A percentile compares a stretch with the other conserved stretches of the same genome.
Evolutionary conservation across 2,329 filamentous ascomycete genomes (phyloP).

Genomic region (Colletotrichum sp.): DNA sequence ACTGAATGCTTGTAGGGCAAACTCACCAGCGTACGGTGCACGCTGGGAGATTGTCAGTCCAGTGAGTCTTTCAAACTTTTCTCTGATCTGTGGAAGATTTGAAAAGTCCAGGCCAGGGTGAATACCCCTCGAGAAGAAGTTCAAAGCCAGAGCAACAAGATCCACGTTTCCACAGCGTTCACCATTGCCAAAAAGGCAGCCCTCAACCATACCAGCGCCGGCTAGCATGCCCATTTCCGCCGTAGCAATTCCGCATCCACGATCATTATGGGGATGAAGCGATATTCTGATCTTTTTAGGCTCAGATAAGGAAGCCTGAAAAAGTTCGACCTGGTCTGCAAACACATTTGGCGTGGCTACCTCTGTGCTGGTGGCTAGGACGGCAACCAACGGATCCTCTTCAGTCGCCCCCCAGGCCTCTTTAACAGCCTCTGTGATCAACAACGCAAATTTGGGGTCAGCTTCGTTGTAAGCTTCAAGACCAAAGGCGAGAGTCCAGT

Average conservation of each 20-base stretch:
- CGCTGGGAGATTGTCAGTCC: not conserved
- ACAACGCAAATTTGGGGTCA: not conserved
- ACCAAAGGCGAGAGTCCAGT: not conserved
- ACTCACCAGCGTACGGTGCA: not conserved
- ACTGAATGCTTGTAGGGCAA: not conserved
- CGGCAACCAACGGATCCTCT: not conserved
- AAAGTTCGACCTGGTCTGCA: not conserved
- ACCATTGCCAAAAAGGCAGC: conserved; percentile 3
- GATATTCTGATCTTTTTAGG: not conserved
- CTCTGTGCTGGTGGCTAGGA: not conserved
- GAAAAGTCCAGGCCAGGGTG: not conserved
- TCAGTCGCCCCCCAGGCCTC: not conserved
- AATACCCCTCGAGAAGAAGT: not conserved
- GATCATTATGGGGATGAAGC: not conserved
- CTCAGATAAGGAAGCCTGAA: not conserved
- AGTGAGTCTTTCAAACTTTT: not conserved
- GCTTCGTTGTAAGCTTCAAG: not conserved
- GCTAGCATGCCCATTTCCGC: not conserved
- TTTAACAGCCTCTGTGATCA: not conserved
- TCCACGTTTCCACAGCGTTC: conserved; percentile 2
- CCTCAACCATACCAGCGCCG: not conserved
- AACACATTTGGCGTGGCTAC: not conserved
- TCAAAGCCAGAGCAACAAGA: not conserved
- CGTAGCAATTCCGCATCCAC: not conserved
- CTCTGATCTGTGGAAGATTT: not conserved